These are phyloP conservation scores for Paraglomus brasilianum DNA, from an alignment of 192 early-diverging fungal genomes.

Conservation along the genomic window DNA sequence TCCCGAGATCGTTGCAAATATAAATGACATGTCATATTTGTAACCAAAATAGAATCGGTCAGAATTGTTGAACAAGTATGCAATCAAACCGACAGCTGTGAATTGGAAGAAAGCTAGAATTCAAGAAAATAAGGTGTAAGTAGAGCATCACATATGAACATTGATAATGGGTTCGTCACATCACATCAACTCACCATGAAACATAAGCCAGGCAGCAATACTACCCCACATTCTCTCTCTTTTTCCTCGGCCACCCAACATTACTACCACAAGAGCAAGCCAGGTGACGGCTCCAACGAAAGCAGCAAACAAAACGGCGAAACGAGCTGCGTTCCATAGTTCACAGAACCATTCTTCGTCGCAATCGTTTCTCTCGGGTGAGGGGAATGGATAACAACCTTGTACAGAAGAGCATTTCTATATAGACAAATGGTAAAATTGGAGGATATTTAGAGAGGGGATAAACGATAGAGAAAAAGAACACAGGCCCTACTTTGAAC, in stretches of 20 bases:
- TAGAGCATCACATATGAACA: not conserved
- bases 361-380: conserved; percentile 6
- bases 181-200: not conserved
- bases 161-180: not conserved
- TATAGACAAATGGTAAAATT: not conserved
- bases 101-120: not conserved
- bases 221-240: not conserved
- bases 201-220: not conserved
- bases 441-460: not conserved
- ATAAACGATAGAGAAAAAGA: not conserved
- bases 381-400: conserved; percentile 18
- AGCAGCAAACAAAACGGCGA: conserved; percentile 15
- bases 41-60: not conserved
- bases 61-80: not conserved
- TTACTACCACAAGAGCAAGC: conserved; percentile 7
- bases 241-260: not conserved
- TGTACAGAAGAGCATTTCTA: conserved; percentile 28
- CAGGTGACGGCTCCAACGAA: conserved; percentile 13
- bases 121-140: not conserved
- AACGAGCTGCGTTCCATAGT: conserved; percentile 19
- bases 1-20: not conserved
- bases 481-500: not conserved
- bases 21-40: conserved; percentile 11
- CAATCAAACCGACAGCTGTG: not conserved
- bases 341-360: conserved; percentile 24